These are phyloP conservation scores for Sisymbrium altissimum DNA, from an alignment of 345 rosid genomes.

Conservation along the genomic window DNA sequence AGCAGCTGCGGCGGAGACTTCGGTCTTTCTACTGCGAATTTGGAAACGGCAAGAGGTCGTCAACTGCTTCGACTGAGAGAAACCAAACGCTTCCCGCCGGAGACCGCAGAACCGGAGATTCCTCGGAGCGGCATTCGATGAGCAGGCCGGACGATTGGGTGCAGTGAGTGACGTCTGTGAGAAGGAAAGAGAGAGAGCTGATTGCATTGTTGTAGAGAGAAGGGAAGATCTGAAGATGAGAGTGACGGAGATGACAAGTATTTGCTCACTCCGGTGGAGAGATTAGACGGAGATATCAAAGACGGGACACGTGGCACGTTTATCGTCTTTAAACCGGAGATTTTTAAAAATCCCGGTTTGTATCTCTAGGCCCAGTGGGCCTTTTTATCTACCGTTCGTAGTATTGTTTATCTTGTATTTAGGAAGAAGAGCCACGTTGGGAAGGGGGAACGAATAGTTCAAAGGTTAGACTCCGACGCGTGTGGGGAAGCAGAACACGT, in stretches of 20 bases:
- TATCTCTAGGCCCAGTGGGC: constrained; percentile 26
- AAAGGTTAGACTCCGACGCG: constrained; percentile 30
- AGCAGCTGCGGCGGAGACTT: constrained; percentile 40
- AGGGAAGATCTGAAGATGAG: background rate
- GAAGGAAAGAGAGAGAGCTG: constrained; percentile 50
- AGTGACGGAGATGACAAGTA: constrained; percentile 31
- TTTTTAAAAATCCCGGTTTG: background rate
- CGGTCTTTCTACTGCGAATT: constrained; percentile 4
- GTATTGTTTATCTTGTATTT: background rate
- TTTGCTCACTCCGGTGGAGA: background rate
- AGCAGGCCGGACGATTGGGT: constrained; percentile 34
- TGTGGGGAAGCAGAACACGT: constrained; percentile 24
- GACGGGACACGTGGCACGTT: constrained; percentile 37
- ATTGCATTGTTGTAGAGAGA: constrained; percentile 53
- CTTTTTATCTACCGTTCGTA: background rate
- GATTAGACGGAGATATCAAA: constrained; percentile 54
- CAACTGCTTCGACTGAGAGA: constrained; percentile 27
- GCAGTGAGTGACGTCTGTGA: constrained; percentile 41
- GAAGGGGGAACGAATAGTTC: constrained; percentile 14
- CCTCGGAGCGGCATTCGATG: constrained; percentile 26
- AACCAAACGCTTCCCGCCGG: constrained; percentile 56
- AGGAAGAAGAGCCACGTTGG: constrained; percentile 21
- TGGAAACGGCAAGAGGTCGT: constrained; percentile 11
- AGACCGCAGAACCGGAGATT: constrained; percentile 87
- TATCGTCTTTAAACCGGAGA: constrained; percentile 13